These are phyloP conservation scores for Paramecium biaurelia DNA, from an alignment of 73 alveolate genomes.

Conservation along the genomic window DNA sequence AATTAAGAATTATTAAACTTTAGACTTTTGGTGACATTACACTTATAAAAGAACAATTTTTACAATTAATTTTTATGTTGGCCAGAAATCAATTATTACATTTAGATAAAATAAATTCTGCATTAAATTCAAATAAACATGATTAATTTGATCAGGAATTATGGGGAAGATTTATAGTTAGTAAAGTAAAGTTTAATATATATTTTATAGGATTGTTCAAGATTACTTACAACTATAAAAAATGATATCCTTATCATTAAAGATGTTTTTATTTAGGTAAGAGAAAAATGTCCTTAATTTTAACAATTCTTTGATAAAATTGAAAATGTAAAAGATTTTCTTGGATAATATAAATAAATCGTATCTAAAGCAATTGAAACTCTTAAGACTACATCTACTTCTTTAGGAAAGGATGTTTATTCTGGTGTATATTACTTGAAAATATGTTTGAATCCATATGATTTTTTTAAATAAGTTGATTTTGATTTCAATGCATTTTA, in stretches of 20 bases:
- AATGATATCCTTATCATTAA: not conserved
- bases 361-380: slow-evolving; percentile 36
- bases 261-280: slow-evolving; percentile 30
- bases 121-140: slow-evolving; percentile 41
- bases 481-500: slow-evolving; percentile 64
- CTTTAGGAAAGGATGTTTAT: slow-evolving; percentile 52
- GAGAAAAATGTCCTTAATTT: slow-evolving; percentile 32
- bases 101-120: slow-evolving; percentile 52
- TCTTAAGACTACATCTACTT: not conserved
- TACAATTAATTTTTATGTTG: slow-evolving; percentile 26
- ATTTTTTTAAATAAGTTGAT: slow-evolving; percentile 5
- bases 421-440: slow-evolving; percentile 40
- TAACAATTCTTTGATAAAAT: slow-evolving; percentile 2
- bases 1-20: slow-evolving; percentile 45
- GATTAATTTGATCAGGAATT: slow-evolving; percentile 44
- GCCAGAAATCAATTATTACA: slow-evolving; percentile 43
- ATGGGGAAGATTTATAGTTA: slow-evolving; percentile 53
- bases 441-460: slow-evolving; percentile 60
- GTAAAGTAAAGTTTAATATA: not conserved
- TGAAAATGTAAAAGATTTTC: slow-evolving; percentile 6
- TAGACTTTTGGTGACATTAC: slow-evolving; percentile 28
- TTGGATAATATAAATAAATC: slow-evolving; percentile 11
- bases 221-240: not conserved
- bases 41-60: slow-evolving; percentile 23
- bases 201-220: not conserved